Base-by-base conservation (phyloP, 352 stramenopile genomes). In the Pythium chondricola region DNA sequence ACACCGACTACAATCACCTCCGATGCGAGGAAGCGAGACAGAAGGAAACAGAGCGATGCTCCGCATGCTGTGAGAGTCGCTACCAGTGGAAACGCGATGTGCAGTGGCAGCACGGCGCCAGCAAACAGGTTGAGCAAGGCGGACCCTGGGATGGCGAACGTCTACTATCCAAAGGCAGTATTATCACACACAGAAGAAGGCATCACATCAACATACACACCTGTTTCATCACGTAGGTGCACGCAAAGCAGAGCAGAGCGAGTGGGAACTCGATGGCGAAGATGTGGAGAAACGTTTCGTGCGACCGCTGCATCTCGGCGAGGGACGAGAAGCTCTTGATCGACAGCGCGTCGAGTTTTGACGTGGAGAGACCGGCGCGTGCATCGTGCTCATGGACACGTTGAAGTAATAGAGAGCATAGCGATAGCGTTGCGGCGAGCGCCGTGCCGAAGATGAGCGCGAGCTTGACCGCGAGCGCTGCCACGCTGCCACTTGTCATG, bases 191-290 rank as follows among this genome's bases (percentile, higher is more conserved):
- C 6, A 33, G 8, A 5, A 33, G 14, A 26, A 5, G 17, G 48
- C 16, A 35, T 21, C 3, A 31, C 9, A 14, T 7, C 7, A 20
- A 16, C 6, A 17, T 43, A 48, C 53, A n/a, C 25, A 85, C 73
- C 70, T 90, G 81, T 62, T 93, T 93, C 39, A 93, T 72, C 36
- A 87, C 65, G 67, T 88, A 93, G 51, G 88, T 52, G 50, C 65
- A 73, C 3, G 67, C 65, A 53, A 88, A 90, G 48, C 74, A 87
- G 22, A 67, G 43, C 47, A 93, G 43, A n/a, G 77, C 73, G n/a
- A 90, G 58, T 1, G 67, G 41, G 48, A 84, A 88, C 10, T 93
- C 41, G 18, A 77, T 69, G 0, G 50, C 42, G 35, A 88, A 85
- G 25, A 85, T 59, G 50, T 78, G 71, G 27, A 69, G 44, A 17